phyloP scores from a whole-genome alignment of 2,329 filamentous ascomycete genomes.

The Neospermospora avenae region DNA sequence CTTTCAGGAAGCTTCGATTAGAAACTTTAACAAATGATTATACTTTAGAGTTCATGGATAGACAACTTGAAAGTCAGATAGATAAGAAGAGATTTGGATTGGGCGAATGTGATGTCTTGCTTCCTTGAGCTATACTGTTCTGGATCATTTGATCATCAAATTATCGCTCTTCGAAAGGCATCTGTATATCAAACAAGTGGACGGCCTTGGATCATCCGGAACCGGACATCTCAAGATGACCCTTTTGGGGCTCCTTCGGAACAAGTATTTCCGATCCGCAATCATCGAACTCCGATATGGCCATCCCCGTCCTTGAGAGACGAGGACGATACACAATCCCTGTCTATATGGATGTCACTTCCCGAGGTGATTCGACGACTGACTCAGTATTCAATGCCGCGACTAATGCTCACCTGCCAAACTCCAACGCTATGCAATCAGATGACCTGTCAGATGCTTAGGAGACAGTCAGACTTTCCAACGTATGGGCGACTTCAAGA shows the following conservation, averaged over 20 bases:
- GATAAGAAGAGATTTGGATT: no score
- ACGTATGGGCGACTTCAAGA: slow-evolving; percentile 63
- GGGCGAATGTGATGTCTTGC: no score
- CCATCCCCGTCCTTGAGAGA: no score
- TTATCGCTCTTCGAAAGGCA: no score
- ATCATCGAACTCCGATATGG: not conserved
- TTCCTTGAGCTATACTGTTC: no score
- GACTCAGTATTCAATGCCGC: not conserved
- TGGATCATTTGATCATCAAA: no score
- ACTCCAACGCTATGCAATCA: slow-evolving; percentile 24
- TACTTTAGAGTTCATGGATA: no score
- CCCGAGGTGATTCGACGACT: not conserved
- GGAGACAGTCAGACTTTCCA: slow-evolving; percentile 46
- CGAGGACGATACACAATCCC: no score
- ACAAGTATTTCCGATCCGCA: not conserved
- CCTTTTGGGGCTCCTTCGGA: not conserved
- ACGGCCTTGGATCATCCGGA: not conserved
- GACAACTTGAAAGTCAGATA: no score
- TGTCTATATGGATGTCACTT: not conserved
- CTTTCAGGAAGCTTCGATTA: not conserved
- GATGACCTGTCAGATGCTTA: slow-evolving; percentile 10
- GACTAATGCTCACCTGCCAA: not conserved
- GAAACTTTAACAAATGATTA: no score
- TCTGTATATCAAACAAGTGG: not conserved
- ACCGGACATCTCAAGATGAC: not conserved